These are phyloP conservation scores for Talaromyces marneffei DNA, from an alignment of 2,329 filamentous ascomycete species.

Conservation along the genomic window DNA sequence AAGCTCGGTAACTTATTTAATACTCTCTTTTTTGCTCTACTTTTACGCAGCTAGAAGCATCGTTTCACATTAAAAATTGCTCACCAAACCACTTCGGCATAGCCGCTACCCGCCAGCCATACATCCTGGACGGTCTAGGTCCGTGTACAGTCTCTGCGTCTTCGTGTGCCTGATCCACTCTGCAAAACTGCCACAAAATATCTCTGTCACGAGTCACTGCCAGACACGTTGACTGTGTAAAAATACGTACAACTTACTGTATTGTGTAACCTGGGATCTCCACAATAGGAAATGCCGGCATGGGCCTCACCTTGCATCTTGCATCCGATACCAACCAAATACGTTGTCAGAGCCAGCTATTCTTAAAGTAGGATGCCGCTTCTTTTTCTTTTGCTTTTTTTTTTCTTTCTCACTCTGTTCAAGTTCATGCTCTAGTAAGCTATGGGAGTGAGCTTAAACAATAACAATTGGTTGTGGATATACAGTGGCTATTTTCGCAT, in stretches of 20 bases:
- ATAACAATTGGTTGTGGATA: neutral
- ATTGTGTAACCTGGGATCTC: slow-evolving; percentile 2
- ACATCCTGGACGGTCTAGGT: neutral
- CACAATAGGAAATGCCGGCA: slow-evolving; percentile 13
- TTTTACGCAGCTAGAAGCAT: neutral
- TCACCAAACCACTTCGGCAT: neutral
- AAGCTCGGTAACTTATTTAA: neutral
- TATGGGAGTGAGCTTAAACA: neutral
- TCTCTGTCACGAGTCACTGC: neutral
- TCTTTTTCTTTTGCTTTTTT: neutral
- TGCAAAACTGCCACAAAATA: neutral
- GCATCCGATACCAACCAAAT: neutral
- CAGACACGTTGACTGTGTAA: neutral
- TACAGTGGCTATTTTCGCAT: neutral
- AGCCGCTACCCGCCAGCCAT: too few relatives aligned
- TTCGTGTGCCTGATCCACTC: neutral
- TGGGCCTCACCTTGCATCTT: neutral
- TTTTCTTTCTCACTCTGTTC: too few relatives aligned
- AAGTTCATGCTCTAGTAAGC: neutral
- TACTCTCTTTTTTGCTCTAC: neutral
- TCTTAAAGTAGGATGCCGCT: neutral
- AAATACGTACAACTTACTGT: neutral
- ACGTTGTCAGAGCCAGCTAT: neutral
- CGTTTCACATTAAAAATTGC: neutral
- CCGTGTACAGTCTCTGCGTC: neutral